Base-by-base conservation (phyloP, 352 stramenopile species). In the Halophytophthora batemanensis region DNA sequence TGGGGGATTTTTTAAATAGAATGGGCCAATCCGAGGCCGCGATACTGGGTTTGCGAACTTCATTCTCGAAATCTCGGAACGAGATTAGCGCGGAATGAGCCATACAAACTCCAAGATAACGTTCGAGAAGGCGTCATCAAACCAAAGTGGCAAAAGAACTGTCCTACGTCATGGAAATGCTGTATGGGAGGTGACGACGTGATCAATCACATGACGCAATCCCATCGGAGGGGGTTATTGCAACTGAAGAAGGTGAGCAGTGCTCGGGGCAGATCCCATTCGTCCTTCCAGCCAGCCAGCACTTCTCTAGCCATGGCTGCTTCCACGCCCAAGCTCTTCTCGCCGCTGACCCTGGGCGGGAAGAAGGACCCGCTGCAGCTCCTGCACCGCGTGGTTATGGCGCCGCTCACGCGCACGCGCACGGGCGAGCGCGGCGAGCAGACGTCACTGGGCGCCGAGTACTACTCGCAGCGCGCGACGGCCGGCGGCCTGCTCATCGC, bases 351-450 rank as follows among this genome's bases (percentile, higher is more conserved):
- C 10, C 61, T 88, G 18, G 79, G 77, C 22, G 73, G 72, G 54
- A 77, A 77, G 56, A 69, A 74, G 28, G 41, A 81, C 41, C 68
- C 64, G 13, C 44, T 83, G 6, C 53, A 72, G 48, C 60, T 90
- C 29, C 57, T 78, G 45, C 77, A 90, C 48, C 74, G 78, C 56
- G 61, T 90, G 22, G 75, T 80, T 11, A 82, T 90, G 71, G 79
- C 79, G 35, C 79, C 79, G 13, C 62, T 90, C 28, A 90, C 76
- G 45, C 66, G 58, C 3, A 47, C 74, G 19, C 68, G 63, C 28
- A 71, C 64, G 17, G 71, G 56, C 22, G 72, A 77, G 28, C 53
- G 73, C 5, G 69, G 70, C 19, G 59, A 69, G 41, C 74, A 78
- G 34, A 69, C 59, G 6, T 22, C 53, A 11, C 48, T 85, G 11